Conservation (phyloP, 169 alveolate species). For the Plasmodium coatneyi region DNA sequence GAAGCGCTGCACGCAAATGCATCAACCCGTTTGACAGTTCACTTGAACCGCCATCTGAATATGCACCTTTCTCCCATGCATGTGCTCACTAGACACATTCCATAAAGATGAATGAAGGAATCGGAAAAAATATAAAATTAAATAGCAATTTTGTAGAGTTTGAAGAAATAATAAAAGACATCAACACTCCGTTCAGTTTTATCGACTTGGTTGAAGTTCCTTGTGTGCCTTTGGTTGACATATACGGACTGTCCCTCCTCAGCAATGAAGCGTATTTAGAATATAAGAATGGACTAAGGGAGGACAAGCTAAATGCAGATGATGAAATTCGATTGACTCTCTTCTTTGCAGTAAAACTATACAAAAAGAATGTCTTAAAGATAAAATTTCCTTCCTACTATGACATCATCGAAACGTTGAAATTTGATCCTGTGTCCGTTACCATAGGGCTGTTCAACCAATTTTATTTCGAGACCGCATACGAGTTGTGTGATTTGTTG, state of each 20-base stretch:
- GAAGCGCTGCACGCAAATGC: neutral
- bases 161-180: slow-evolving; percentile 75
- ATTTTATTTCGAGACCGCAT: slow-evolving; percentile 75
- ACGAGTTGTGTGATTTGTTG: slow-evolving; percentile 57
- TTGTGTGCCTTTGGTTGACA: slow-evolving; percentile 62
- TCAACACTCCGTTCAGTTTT: slow-evolving; percentile 63
- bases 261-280: slow-evolving; percentile 74
- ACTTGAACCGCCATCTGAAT: neutral
- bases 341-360: slow-evolving; percentile 72
- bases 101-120: slow-evolving; percentile 58
- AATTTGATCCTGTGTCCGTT: slow-evolving; percentile 72
- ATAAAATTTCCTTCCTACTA: slow-evolving; percentile 70
- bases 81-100: neutral
- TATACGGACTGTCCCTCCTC: slow-evolving; percentile 63
- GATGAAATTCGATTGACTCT: slow-evolving; percentile 63
- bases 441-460: slow-evolving; percentile 69
- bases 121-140: slow-evolving; percentile 42
- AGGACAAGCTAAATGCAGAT: slow-evolving; percentile 54
- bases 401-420: slow-evolving; percentile 68
- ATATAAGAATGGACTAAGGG: slow-evolving; percentile 70
- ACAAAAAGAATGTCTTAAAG: slow-evolving; percentile 65
- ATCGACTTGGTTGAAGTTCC: slow-evolving; percentile 73
- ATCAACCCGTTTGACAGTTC: neutral
- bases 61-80: neutral
- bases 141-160: slow-evolving; percentile 65